phyloP scores from a whole-genome alignment of 2,329 filamentous ascomycete genomes.

The Penicillium sp. region DNA sequence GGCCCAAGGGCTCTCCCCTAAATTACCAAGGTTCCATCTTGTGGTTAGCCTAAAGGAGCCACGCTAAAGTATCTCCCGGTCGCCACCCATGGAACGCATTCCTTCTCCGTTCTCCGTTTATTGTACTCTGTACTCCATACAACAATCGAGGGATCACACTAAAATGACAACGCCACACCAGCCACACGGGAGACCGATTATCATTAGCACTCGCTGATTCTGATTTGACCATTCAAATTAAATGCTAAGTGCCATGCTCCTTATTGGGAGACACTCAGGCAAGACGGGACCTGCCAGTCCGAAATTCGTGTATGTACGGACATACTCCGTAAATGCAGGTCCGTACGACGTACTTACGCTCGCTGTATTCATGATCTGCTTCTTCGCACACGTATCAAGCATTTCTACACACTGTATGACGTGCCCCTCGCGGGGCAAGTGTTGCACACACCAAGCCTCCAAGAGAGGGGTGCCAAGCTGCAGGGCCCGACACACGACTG shows the following conservation, averaged over 20 bases:
- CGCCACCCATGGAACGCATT: constrained; percentile 1
- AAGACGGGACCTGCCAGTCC: neutral
- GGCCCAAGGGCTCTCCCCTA: neutral
- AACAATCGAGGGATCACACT: neutral
- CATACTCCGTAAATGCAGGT: too few species aligned
- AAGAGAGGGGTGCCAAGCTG: neutral
- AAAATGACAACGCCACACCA: constrained; percentile 5
- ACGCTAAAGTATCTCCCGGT: neutral
- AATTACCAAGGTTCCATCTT: constrained; percentile 1
- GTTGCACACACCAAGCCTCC: neutral
- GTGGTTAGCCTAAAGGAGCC: neutral
- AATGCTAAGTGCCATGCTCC: neutral
- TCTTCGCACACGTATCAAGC: neutral
- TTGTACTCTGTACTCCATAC: neutral
- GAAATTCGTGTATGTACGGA: neutral
- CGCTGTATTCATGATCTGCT: neutral
- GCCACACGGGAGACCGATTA: neutral
- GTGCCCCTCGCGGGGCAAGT: constrained; percentile 4
- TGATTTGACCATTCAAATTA: constrained; percentile 1
- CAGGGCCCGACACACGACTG: constrained; percentile 6
- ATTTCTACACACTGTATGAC: neutral
- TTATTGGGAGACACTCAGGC: neutral
- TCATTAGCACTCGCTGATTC: neutral
- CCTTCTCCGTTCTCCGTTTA: neutral
- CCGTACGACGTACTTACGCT: too few species aligned